A percentile compares a stretch with the other conserved stretches of the same genome.
phyloP scores from a whole-genome alignment of 2,329 filamentous ascomycete species.

The Fusarium aywerte region DNA sequence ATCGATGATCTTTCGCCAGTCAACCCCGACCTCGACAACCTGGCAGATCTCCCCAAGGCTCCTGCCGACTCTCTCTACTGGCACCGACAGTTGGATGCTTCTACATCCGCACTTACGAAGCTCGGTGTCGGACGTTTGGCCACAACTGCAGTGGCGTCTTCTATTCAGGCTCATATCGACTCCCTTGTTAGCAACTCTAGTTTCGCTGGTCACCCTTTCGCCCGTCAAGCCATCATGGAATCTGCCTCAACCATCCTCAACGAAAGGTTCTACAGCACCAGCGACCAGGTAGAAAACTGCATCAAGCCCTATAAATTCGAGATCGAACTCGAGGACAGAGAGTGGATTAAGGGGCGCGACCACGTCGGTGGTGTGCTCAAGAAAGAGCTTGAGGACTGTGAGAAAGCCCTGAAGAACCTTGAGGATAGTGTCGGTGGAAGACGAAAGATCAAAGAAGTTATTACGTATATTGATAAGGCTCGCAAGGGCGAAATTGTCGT shows the following conservation, averaged over 20 bases:
- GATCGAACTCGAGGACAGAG: constrained; percentile 90
- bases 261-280: constrained; percentile 95
- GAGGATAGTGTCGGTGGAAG: constrained; percentile 83
- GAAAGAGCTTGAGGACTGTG: constrained; percentile 85
- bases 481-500: constrained; percentile 85
- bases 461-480: constrained; percentile 89
- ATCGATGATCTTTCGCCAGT: constrained; percentile 80
- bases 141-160: constrained; percentile 87
- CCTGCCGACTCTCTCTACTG: constrained; percentile 89
- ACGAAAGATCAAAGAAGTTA: constrained; percentile 88
- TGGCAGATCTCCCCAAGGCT: constrained; percentile 84
- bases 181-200: constrained; percentile 81
- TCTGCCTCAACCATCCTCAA: constrained; percentile 90
- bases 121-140: constrained; percentile 92
- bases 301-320: constrained; percentile 99
- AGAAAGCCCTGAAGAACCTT: constrained; percentile 78
- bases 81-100: constrained; percentile 94
- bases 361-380: constrained; percentile 85
- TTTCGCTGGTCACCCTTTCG: constrained; percentile 91
- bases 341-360: constrained; percentile 88
- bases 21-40: constrained; percentile 74
- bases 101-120: constrained; percentile 89
- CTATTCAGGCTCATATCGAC: constrained; percentile 88
- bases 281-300: constrained; percentile 97
- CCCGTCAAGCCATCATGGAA: constrained; percentile 90